Evolutionary conservation across 2,329 filamentous ascomycete species (phyloP).

Genomic region (Lecanosticta acicola): DNA sequence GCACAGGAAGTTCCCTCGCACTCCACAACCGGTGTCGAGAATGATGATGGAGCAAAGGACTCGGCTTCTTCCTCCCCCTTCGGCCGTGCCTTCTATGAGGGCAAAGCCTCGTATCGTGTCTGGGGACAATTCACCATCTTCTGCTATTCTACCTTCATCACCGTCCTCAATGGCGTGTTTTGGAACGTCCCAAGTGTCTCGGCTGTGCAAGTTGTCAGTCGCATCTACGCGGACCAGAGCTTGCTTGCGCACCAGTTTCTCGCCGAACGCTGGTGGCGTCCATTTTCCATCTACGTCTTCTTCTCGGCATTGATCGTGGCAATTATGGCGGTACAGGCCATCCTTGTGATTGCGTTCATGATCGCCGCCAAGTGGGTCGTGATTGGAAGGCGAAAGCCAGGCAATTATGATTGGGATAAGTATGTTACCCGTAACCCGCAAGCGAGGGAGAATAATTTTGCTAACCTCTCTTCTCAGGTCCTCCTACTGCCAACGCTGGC

Average conservation of each 20-base stretch:
- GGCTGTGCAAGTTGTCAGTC: conserved; percentile 44
- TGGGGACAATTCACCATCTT: conserved; percentile 46
- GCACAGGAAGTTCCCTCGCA: background rate
- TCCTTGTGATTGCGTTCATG: conserved; percentile 42
- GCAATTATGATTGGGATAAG: conserved; percentile 55
- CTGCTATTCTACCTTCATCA: conserved; percentile 45
- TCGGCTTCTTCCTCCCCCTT: conserved; percentile 41
- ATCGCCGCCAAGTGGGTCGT: conserved; percentile 50
- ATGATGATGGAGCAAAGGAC: too few species aligned
- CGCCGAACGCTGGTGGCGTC: conserved; percentile 20
- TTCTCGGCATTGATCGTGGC: conserved; percentile 39
- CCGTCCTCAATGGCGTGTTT: conserved; percentile 45
- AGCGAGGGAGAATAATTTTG: too few species aligned
- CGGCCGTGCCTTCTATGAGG: conserved; percentile 52
- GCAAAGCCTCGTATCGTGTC: conserved; percentile 48
- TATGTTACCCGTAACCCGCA: conserved; percentile 15
- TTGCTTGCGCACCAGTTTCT: conserved; percentile 11
- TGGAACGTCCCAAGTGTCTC: conserved; percentile 49
- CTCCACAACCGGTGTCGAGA: conserved; percentile 4
- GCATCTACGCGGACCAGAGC: conserved; percentile 27
- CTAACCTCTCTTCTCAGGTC: conserved; percentile 6
- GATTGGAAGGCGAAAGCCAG: conserved; percentile 47
- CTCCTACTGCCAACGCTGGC: conserved; percentile 54
- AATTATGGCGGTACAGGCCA: conserved; percentile 41
- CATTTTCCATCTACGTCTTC: conserved; percentile 39